A percentile compares a stretch with the other conserved stretches of the same genome.
Conservation (phyloP, 2,329 filamentous ascomycete species). For the Orbilia ellipsospora region DNA sequence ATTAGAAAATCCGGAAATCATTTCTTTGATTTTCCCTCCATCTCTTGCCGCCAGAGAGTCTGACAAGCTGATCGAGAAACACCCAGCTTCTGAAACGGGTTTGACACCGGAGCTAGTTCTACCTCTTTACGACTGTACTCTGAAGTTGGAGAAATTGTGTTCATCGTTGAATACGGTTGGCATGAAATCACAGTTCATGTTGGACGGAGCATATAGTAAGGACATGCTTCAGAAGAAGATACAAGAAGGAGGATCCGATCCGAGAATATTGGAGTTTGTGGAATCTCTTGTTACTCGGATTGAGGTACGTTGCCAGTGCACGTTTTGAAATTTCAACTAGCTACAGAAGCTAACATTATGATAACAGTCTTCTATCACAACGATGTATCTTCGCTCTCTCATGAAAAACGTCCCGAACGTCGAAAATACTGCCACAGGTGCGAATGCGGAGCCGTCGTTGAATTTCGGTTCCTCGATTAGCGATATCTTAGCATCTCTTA, state of each 20-base stretch:
- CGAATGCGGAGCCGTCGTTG: conserved; percentile 17
- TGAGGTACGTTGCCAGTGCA: conserved; percentile 73
- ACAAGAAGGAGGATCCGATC: conserved; percentile 86
- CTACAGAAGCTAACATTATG: conserved; percentile 17
- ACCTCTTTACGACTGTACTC: conserved; percentile 87
- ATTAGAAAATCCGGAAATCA: conserved; percentile 93
- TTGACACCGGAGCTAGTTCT: conserved; percentile 88
- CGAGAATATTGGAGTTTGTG: conserved; percentile 86
- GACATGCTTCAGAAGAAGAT: conserved; percentile 81
- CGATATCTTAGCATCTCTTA: conserved; percentile 42
- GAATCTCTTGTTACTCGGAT: conserved; percentile 96
- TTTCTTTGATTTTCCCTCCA: conserved; percentile 95
- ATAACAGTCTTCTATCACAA: conserved; percentile 58
- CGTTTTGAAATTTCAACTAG: not conserved
- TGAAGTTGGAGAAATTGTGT: conserved; percentile 93
- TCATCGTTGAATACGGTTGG: conserved; percentile 70
- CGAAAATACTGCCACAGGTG: conserved; percentile 16
- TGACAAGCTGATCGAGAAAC: conserved; percentile 65
- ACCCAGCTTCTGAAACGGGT: conserved; percentile 73
- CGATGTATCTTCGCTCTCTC: conserved; percentile 57
- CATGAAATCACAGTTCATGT: conserved; percentile 36
- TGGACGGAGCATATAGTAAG: conserved; percentile 73
- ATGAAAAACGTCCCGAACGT: conserved; percentile 52
- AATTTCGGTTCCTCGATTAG: conserved; percentile 46
- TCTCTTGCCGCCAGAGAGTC: conserved; percentile 77